Percentiles rank a stretch among this genome's conserved stretches.
phyloP scores from a whole-genome alignment of 2,329 filamentous ascomycete genomes.

The Apiospora sp. region DNA sequence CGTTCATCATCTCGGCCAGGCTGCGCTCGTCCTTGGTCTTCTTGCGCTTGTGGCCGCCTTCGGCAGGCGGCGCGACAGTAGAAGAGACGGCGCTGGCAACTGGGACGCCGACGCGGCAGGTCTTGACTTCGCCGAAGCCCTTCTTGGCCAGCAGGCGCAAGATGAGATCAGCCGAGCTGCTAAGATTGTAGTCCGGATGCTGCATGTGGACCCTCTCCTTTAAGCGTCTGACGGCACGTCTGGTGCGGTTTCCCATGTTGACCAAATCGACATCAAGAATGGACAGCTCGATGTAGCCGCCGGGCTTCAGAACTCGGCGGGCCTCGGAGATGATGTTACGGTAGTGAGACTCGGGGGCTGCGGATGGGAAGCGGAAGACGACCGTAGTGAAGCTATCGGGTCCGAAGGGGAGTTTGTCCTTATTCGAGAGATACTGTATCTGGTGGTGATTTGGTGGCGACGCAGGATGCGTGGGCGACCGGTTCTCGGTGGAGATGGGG shows the following conservation, averaged over 20 bases:
- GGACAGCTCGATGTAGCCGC: slow-evolving; percentile 80
- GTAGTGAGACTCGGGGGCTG: slow-evolving; percentile 72
- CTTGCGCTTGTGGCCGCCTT: slow-evolving; percentile 42
- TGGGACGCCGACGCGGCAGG: slow-evolving; percentile 80
- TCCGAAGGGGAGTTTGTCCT: slow-evolving; percentile 76
- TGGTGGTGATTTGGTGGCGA: slow-evolving; percentile 78
- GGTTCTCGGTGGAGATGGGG: slow-evolving; percentile 55
- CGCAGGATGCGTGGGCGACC: slow-evolving; percentile 54
- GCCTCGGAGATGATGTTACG: slow-evolving; percentile 77
- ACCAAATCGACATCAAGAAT: slow-evolving; percentile 82
- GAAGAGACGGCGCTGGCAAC: slow-evolving; percentile 63
- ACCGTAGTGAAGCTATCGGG: slow-evolving; percentile 78
- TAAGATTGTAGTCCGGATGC: slow-evolving; percentile 67
- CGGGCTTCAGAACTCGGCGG: slow-evolving; percentile 78
- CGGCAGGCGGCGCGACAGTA: slow-evolving; percentile 26
- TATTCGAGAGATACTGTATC: slow-evolving; percentile 70
- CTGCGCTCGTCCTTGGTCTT: slow-evolving; percentile 57
- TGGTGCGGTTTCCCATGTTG: slow-evolving; percentile 79
- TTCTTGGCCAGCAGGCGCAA: slow-evolving; percentile 72
- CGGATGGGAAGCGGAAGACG: slow-evolving; percentile 79
- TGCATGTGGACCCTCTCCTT: slow-evolving; percentile 74
- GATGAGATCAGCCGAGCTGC: slow-evolving; percentile 66
- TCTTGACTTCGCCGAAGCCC: slow-evolving; percentile 77
- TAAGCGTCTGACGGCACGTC: slow-evolving; percentile 72
- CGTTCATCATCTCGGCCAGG: slow-evolving; percentile 76